Evolutionary conservation across 257 asterid species (phyloP).

Genomic region (Solanum gandarillasii): DNA sequence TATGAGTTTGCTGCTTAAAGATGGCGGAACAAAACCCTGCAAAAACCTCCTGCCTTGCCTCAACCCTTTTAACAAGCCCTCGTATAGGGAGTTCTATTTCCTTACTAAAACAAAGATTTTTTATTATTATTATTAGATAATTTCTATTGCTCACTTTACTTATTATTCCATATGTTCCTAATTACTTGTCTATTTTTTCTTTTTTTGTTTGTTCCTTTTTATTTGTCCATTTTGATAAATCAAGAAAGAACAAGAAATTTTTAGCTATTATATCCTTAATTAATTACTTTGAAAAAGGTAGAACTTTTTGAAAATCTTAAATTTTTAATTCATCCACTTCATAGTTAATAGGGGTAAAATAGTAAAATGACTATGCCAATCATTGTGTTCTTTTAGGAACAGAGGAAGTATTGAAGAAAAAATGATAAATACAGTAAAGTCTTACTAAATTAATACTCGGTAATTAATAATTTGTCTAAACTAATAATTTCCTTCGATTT

Average conservation of each 20-base stretch:
- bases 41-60: background rate
- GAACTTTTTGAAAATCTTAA: too few species aligned
- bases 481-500: background rate
- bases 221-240: too few species aligned
- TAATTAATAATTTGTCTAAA: background rate
- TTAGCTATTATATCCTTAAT: too few species aligned
- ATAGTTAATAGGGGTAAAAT: background rate
- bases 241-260: accelerated
- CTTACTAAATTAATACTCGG: background rate
- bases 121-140: background rate
- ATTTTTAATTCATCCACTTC: background rate
- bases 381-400: background rate
- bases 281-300: too few species aligned
- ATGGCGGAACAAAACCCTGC: background rate
- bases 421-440: too few species aligned
- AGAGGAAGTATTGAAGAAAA: background rate
- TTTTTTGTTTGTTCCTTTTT: too few species aligned
- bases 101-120: background rate
- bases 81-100: background rate
- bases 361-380: background rate
- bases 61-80: background rate
- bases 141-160: background rate
- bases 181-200: too few species aligned
- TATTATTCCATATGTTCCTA: too few species aligned
- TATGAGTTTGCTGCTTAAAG: background rate